phyloP scores from a whole-genome alignment of 208 protist genomes.

The Leishmania gerbilli region DNA sequence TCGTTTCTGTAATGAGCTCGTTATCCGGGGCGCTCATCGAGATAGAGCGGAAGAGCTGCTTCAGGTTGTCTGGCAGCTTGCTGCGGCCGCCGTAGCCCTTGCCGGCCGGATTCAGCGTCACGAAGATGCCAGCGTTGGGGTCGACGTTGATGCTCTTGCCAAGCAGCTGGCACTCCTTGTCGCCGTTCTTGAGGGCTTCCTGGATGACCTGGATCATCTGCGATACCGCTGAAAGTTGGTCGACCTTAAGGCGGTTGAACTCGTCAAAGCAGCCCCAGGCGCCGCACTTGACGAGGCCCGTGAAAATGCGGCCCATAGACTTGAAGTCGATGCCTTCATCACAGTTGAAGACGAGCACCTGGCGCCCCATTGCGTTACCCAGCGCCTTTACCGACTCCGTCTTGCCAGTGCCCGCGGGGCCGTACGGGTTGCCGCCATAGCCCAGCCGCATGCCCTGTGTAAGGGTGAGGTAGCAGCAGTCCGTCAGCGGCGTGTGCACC shows the following conservation, averaged over 20 bases:
- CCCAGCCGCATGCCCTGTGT: slow-evolving; percentile 98
- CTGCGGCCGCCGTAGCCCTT: slow-evolving; percentile 98
- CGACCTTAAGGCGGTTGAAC: slow-evolving; percentile 99
- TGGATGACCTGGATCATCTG: slow-evolving; percentile 99
- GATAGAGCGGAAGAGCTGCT: slow-evolving; percentile 98
- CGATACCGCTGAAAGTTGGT: slow-evolving; percentile 98
- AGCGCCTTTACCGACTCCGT: slow-evolving; percentile 99
- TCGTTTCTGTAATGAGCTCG: slow-evolving; percentile 97
- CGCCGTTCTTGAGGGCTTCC: slow-evolving; percentile 94
- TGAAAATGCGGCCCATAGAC: slow-evolving; percentile 99
- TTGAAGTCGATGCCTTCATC: slow-evolving; percentile 99
- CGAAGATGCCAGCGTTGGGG: slow-evolving; percentile 97
- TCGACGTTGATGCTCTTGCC: slow-evolving; percentile 94
- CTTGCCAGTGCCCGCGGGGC: slow-evolving; percentile 98
- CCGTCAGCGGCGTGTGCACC: slow-evolving; percentile 98
- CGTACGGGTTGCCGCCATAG: slow-evolving; percentile 99
- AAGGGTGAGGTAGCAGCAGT: slow-evolving; percentile 98
- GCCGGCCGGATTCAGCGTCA: slow-evolving; percentile 98
- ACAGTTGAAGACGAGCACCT: slow-evolving; percentile 99
- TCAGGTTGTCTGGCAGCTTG: slow-evolving; percentile 99
- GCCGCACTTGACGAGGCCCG: slow-evolving; percentile 98
- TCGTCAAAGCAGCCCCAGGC: slow-evolving; percentile 99
- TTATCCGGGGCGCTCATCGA: slow-evolving; percentile 99
- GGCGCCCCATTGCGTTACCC: slow-evolving; percentile 96
- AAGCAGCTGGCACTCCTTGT: slow-evolving; percentile 87